A percentile compares a stretch with the other conserved stretches of the same genome.
Evolutionary conservation across 768 basidiomycete species (phyloP).

Genomic region (Lactifluus piperatus): DNA sequence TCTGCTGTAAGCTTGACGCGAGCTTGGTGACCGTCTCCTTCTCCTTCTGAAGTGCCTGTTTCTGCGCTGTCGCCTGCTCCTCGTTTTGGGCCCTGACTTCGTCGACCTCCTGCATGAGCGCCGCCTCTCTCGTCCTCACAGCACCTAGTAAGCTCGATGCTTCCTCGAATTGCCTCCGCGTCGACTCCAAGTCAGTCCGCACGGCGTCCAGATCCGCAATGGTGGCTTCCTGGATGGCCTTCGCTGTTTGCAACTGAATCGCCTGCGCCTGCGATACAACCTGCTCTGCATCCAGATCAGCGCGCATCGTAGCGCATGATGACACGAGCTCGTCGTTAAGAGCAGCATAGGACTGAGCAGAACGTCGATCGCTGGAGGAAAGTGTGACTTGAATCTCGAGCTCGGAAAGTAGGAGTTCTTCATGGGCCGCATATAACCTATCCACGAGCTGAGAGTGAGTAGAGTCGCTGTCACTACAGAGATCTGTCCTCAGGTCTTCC

Average conservation of each 20-base stretch:
- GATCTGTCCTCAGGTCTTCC: background rate
- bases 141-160: slow-evolving; percentile 17
- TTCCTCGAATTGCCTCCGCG: slow-evolving; percentile 22
- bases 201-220: slow-evolving; percentile 32
- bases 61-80: slow-evolving; percentile 27
- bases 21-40: slow-evolving; percentile 38
- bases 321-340: slow-evolving; percentile 21
- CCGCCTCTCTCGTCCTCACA: slow-evolving; percentile 21
- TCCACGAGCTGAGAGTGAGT: background rate
- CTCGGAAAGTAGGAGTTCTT: slow-evolving; percentile 2
- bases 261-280: slow-evolving; percentile 21
- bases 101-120: slow-evolving; percentile 25
- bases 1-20: slow-evolving; percentile 42
- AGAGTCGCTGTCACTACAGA: background rate
- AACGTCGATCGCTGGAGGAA: slow-evolving; percentile 1
- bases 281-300: slow-evolving; percentile 17
- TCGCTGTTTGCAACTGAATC: slow-evolving; percentile 34
- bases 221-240: slow-evolving; percentile 36
- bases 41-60: slow-evolving; percentile 26
- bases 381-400: slow-evolving; percentile 1
- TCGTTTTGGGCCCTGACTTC: slow-evolving; percentile 25
- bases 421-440: background rate
- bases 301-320: slow-evolving; percentile 15
- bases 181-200: slow-evolving; percentile 20
- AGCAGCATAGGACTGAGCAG: slow-evolving; percentile 7